A percentile compares a stretch with the other conserved stretches of the same genome.
Evolutionary conservation across 1,139 yeast species (phyloP).

Genomic region (Debaryomycetaceae sp.): DNA sequence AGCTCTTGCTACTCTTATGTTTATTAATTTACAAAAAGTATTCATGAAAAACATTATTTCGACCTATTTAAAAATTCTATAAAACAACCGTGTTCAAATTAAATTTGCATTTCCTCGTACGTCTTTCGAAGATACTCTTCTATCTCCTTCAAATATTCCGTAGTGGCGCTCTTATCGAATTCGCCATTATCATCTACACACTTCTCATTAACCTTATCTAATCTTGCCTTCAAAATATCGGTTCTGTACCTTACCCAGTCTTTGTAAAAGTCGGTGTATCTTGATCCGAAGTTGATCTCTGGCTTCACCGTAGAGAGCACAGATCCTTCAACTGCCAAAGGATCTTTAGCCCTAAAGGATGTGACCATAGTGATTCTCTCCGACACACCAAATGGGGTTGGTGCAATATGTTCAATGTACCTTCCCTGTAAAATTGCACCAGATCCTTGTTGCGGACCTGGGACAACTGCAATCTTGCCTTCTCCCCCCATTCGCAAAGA

Average conservation of each 20-base stretch:
- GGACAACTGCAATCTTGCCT: slow-evolving; percentile 37
- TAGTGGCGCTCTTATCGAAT: slow-evolving; percentile 40
- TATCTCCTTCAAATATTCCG: slow-evolving; percentile 32
- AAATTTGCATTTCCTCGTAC: slow-evolving; percentile 46
- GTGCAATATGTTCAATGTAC: slow-evolving; percentile 53
- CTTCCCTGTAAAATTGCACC: slow-evolving; percentile 59
- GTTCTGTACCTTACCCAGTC: slow-evolving; percentile 42
- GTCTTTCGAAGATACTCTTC: slow-evolving; percentile 38
- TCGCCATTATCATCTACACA: slow-evolving; percentile 16
- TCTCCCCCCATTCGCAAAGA: slow-evolving; percentile 46
- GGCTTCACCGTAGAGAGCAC: slow-evolving; percentile 37
- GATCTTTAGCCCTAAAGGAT: slow-evolving; percentile 32
- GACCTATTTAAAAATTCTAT: neutral
- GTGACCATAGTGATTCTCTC: slow-evolving; percentile 56
- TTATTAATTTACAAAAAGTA: neutral
- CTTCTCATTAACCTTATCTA: slow-evolving; percentile 24
- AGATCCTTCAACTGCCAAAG: slow-evolving; percentile 23
- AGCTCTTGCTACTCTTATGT: neutral
- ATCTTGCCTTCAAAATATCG: slow-evolving; percentile 33
- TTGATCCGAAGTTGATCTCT: slow-evolving; percentile 33
- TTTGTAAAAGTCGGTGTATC: slow-evolving; percentile 31
- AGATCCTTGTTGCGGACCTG: slow-evolving; percentile 52
- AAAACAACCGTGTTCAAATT: slow-evolving; percentile 10
- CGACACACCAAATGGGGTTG: slow-evolving; percentile 46
- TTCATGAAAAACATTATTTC: neutral